These are phyloP conservation scores for Saccharomyces hybrid DNA, from an alignment of 1,139 yeast genomes.

Conservation along the genomic window DNA sequence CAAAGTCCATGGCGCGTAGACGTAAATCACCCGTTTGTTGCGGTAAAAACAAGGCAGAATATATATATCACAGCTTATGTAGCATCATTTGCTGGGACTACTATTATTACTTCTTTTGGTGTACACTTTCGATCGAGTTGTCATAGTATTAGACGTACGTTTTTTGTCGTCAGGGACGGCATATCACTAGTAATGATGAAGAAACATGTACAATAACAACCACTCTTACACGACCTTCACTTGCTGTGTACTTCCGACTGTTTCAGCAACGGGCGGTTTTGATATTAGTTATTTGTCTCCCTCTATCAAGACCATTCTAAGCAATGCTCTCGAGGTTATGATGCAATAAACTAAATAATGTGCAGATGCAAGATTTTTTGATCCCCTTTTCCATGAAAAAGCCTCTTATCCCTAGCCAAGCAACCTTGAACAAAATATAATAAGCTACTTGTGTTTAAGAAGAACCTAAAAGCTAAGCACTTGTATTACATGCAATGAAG, in stretches of 20 bases:
- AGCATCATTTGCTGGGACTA: neutral
- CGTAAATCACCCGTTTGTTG: neutral
- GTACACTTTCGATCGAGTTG: neutral
- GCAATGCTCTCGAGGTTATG: neutral
- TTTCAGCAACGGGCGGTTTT: no score
- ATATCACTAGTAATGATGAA: neutral
- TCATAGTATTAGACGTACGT: neutral
- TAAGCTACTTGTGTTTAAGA: no score
- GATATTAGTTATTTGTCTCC: no score
- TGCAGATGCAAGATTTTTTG: neutral
- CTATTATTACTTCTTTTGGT: neutral
- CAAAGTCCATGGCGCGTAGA: neutral
- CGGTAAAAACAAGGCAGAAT: neutral
- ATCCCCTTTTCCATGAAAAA: neutral
- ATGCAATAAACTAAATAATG: neutral
- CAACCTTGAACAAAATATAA: no score
- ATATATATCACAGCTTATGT: neutral
- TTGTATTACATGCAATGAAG: no score
- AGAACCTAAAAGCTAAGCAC: no score
- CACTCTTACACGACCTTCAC: no score
- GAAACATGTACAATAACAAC: no score
- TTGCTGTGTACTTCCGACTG: no score
- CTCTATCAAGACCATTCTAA: no score
- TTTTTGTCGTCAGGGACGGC: neutral
- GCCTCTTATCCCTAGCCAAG: no score